Evolutionary conservation across 345 rosid genomes (phyloP).

Genomic region (Sonneratia alba): DNA sequence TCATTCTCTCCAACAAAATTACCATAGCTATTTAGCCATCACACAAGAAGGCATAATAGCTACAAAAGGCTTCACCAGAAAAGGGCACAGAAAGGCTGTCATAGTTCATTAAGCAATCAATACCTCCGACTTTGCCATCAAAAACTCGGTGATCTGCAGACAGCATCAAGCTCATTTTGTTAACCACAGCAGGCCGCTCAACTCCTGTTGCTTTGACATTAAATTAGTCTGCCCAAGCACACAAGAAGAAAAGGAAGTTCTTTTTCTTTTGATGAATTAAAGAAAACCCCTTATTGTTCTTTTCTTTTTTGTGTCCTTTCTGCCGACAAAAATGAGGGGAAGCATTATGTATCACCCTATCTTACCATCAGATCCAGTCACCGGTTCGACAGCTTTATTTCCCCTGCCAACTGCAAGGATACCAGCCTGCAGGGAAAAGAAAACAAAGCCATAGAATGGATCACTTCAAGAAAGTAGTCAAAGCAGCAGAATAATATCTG

Average conservation of each 20-base stretch:
- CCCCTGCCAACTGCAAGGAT: slow-evolving; percentile 96
- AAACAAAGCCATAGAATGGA: background rate
- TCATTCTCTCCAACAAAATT: background rate
- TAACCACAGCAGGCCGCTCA: slow-evolving; percentile 59
- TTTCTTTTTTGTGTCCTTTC: background rate
- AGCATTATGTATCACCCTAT: background rate
- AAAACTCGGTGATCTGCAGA: slow-evolving; percentile 94
- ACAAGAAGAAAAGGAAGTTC: background rate
- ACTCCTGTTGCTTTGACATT: slow-evolving; percentile 32
- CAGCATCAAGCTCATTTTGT: slow-evolving; percentile 74
- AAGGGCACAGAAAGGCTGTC: background rate
- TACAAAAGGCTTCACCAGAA: too few relatives aligned
- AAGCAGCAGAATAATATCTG: background rate
- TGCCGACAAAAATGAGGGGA: background rate
- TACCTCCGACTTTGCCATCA: slow-evolving; percentile 93
- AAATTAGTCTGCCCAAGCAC: background rate
- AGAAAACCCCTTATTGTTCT: background rate
- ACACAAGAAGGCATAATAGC: background rate
- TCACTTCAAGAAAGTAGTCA: background rate
- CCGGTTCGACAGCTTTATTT: slow-evolving; percentile 72
- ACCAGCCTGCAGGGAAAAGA: slow-evolving; percentile 49
- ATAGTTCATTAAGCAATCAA: slow-evolving; percentile 1
- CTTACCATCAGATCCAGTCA: slow-evolving; percentile 64
- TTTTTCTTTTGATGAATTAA: too few relatives aligned
- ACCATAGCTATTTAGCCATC: background rate